Conservation (phyloP, 805 yeast species). For the Candida takata region DNA sequence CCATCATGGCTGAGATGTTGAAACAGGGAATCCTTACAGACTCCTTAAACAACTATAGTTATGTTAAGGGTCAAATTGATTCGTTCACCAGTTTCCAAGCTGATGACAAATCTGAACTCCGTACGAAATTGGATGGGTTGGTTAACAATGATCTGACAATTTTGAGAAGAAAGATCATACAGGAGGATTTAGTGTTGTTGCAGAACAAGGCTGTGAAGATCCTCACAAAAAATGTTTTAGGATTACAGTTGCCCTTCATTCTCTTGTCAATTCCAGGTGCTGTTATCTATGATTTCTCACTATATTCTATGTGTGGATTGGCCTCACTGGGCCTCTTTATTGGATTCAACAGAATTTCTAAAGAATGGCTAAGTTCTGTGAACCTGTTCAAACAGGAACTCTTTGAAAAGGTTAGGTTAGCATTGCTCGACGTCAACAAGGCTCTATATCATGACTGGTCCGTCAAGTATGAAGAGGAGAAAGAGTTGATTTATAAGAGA, state of each 20-base stretch:
- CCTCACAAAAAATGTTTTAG: slow-evolving; percentile 23
- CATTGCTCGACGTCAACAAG: slow-evolving; percentile 15
- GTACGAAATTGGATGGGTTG: slow-evolving; percentile 5
- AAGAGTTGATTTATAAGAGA: slow-evolving; percentile 10
- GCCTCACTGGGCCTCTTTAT: slow-evolving; percentile 25
- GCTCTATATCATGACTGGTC: slow-evolving; percentile 18
- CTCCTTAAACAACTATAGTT: slow-evolving; percentile 23
- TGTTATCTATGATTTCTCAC: slow-evolving; percentile 23
- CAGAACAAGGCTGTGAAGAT: slow-evolving; percentile 23
- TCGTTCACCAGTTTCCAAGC: slow-evolving; percentile 20
- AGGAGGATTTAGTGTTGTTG: slow-evolving; percentile 15
- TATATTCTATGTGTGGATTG: slow-evolving; percentile 27
- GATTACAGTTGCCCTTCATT: slow-evolving; percentile 27
- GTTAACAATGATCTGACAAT: slow-evolving; percentile 15
- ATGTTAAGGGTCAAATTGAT: slow-evolving; percentile 28
- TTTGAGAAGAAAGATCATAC: slow-evolving; percentile 15
- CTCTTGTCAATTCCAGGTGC: slow-evolving; percentile 23
- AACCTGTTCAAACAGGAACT: slow-evolving; percentile 18
- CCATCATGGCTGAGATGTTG: slow-evolving; percentile 22
- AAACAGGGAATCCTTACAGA: slow-evolving; percentile 20
- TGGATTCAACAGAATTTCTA: slow-evolving; percentile 28
- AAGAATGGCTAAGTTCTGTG: slow-evolving; percentile 23
- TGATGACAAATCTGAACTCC: slow-evolving; percentile 3
- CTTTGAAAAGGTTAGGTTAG: slow-evolving; percentile 20
- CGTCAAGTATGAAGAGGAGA: slow-evolving; percentile 15